Base-by-base conservation (phyloP, 2,329 filamentous ascomycete genomes). In the Botrytis galanthina region DNA sequence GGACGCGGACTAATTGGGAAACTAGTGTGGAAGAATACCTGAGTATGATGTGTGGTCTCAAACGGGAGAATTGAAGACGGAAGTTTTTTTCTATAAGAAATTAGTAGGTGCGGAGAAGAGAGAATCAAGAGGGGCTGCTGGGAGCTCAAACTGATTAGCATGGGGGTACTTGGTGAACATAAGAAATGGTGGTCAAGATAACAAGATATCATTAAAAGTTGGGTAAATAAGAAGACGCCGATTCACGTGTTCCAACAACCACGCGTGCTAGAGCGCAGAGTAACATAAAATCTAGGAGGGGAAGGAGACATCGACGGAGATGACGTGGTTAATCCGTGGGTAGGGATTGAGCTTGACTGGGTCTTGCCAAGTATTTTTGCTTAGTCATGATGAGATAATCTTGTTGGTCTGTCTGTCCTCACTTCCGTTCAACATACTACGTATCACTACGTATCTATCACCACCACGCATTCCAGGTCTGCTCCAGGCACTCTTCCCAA, bases 41-140 rank as follows among this genome's bases (percentile, higher is more conserved):
- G 84, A 83, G 62, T 89, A 87, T 81, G 85, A 83, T 69, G 81
- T 86, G 72, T 86, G 83, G 76, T 86, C 86, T 29, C 82, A 83
- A 18, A 76, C 75, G 67, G 84, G 86, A 39, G 84, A 83, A 80
- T 87, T 72, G 85, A 84, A 75, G 85, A 86, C 59, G 75, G 86
- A 85, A 70, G 84, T 85, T 0, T 88, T 89, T 76, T 88, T 89
- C 77, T 91, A 89, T 80, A 90, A 90, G 81, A 84, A 88, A 73
- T 81, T 91, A 22, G 7, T 35, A 35, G 54, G 29, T 8, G 16
- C 7, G 16, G 16, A 35, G 29, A 29, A 54, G n/a, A 29, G 18
- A 29, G 5, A 29, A 54, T 8, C 0, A 18, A 54, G n/a, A 54
- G n/a, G 18, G 6, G n/a, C 6, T 54, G 51, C 12, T 18, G n/a